phyloP scores from a whole-genome alignment of 306 rosid genomes.

The Adenanthera pavonina region DNA sequence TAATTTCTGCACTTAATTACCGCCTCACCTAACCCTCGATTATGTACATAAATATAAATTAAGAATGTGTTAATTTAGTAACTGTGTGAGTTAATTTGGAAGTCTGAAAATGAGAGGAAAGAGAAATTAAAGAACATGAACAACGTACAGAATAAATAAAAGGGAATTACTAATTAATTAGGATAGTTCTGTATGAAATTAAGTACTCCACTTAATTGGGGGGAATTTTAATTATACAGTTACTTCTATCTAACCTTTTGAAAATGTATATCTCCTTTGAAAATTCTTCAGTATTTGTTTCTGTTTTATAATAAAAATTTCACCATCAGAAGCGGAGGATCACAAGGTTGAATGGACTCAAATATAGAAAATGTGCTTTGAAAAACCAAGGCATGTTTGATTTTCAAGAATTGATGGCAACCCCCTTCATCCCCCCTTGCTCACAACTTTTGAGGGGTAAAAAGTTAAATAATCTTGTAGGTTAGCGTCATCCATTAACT shows the following conservation, averaged over 20 bases:
- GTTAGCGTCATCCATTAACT: not conserved
- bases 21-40: slow-evolving; percentile 14
- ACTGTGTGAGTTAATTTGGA: not conserved
- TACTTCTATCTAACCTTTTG: not conserved
- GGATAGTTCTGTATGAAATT: too few species aligned
- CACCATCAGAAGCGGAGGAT: not conserved
- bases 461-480: not conserved
- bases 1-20: slow-evolving; percentile 2
- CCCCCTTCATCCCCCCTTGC: slow-evolving; percentile 16
- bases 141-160: too few species aligned
- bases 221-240: not conserved
- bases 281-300: not conserved
- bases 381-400: not conserved
- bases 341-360: not conserved
- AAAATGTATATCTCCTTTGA: not conserved
- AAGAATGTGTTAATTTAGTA: not conserved
- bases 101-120: not conserved
- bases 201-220: not conserved
- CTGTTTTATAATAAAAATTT: not conserved
- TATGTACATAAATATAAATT: too few species aligned
- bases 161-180: too few species aligned
- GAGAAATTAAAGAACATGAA: not conserved
- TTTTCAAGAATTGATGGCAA: not conserved
- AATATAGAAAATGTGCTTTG: not conserved
- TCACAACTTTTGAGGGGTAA: not conserved